Evolutionary conservation across 805 yeast species (phyloP).

Genomic region (Sugiyamaella floridensis): DNA sequence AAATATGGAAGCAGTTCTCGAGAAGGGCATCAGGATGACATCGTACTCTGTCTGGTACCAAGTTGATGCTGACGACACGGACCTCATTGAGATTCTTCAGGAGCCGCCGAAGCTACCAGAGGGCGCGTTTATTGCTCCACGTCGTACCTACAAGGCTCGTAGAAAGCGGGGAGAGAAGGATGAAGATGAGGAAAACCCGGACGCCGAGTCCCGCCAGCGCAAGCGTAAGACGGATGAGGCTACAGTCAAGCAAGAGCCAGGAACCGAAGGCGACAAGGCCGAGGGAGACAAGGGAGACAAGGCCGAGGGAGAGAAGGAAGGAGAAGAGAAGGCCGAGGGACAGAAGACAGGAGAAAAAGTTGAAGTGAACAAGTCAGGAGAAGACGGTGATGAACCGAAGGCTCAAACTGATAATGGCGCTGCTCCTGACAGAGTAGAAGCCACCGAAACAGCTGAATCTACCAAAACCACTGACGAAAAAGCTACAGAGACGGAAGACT

Average conservation of each 20-base stretch:
- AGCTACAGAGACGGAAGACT: background rate
- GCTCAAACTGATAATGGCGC: background rate
- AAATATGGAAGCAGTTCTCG: slow-evolving; percentile 55
- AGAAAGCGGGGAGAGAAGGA: slow-evolving; percentile 13
- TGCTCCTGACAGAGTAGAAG: background rate
- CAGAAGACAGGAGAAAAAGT: background rate
- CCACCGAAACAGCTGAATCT: background rate
- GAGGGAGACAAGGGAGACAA: background rate
- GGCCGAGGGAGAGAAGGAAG: background rate
- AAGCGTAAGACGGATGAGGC: slow-evolving; percentile 6
- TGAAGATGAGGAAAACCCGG: slow-evolving; percentile 13
- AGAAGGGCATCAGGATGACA: slow-evolving; percentile 52
- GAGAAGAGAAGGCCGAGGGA: background rate
- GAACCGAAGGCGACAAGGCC: background rate
- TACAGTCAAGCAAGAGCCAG: background rate
- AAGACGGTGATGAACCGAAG: too few species aligned
- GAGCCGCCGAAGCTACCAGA: slow-evolving; percentile 18
- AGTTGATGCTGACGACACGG: slow-evolving; percentile 35
- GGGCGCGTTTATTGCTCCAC: slow-evolving; percentile 11
- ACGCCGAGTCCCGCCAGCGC: slow-evolving; percentile 5
- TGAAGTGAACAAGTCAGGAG: too few species aligned
- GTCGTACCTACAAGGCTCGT: slow-evolving; percentile 19
- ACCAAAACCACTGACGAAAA: too few species aligned
- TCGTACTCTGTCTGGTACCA: slow-evolving; percentile 76
- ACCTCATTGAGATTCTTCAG: slow-evolving; percentile 22